phyloP scores from a whole-genome alignment of 805 yeast genomes.

The Saturnispora quitensis region DNA sequence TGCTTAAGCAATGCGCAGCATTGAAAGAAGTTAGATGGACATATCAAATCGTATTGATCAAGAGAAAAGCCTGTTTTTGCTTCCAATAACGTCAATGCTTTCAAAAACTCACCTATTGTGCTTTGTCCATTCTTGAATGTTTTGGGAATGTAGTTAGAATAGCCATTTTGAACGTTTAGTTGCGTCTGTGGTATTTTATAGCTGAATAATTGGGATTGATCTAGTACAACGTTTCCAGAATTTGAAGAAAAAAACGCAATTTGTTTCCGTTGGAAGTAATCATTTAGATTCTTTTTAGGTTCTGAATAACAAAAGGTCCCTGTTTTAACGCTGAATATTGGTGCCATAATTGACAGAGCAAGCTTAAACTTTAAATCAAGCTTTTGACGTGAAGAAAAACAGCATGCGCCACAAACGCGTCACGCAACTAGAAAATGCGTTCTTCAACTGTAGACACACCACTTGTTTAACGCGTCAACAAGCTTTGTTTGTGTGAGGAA shows the following conservation, averaged over 20 bases:
- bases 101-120: slow-evolving; percentile 5
- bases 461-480: background rate
- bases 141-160: slow-evolving; percentile 6
- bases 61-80: background rate
- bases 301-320: background rate
- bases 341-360: background rate
- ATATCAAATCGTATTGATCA: slow-evolving; percentile 2
- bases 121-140: slow-evolving; percentile 4
- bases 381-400: background rate
- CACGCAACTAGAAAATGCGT: too few species aligned
- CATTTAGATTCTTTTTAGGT: background rate
- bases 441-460: background rate
- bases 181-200: background rate
- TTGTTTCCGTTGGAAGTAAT: slow-evolving; percentile 1
- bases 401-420: background rate
- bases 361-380: background rate
- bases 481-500: background rate
- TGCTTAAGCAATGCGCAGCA: slow-evolving; percentile 4
- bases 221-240: slow-evolving; percentile 1
- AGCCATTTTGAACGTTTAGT: slow-evolving; percentile 9
- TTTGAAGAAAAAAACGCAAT: slow-evolving; percentile 7
- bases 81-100: background rate
- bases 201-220: slow-evolving; percentile 1
- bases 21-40: slow-evolving; percentile 13
- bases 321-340: background rate